A percentile compares a stretch with the other conserved stretches of the same genome.
phyloP scores from a whole-genome alignment of 345 rosid genomes.

The Clarkia xantiana region DNA sequence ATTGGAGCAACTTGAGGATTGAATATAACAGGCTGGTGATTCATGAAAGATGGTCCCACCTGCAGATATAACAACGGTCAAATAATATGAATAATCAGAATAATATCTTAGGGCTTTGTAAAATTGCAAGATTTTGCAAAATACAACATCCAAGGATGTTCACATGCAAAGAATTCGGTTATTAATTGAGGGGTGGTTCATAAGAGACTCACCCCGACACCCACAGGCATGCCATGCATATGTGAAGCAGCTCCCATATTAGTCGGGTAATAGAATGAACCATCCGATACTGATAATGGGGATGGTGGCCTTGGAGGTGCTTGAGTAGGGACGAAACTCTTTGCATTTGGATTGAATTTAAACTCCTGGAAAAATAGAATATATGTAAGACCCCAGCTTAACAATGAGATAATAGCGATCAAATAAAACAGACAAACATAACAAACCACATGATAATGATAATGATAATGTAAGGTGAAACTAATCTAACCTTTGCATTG shows the following conservation, averaged over 20 bases:
- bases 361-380: conserved; percentile 50
- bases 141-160: no score
- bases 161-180: no score
- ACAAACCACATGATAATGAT: not conserved
- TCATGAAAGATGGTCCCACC: conserved; percentile 52
- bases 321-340: conserved; percentile 62
- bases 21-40: conserved; percentile 61
- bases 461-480: not conserved
- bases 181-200: no score
- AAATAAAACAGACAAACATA: not conserved
- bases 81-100: not conserved
- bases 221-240: conserved; percentile 59
- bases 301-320: conserved; percentile 43
- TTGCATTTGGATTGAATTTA: conserved; percentile 83
- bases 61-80: conserved; percentile 17
- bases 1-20: conserved; percentile 39
- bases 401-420: not conserved
- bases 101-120: not conserved
- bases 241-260: conserved; percentile 34
- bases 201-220: conserved; percentile 47
- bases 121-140: not conserved
- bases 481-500: conserved; percentile 53
- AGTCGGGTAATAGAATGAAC: conserved; percentile 49
- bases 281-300: conserved; percentile 43
- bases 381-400: not conserved